These are phyloP conservation scores for Mycena vitilis DNA, from an alignment of 768 basidiomycete species.

Conservation along the genomic window DNA sequence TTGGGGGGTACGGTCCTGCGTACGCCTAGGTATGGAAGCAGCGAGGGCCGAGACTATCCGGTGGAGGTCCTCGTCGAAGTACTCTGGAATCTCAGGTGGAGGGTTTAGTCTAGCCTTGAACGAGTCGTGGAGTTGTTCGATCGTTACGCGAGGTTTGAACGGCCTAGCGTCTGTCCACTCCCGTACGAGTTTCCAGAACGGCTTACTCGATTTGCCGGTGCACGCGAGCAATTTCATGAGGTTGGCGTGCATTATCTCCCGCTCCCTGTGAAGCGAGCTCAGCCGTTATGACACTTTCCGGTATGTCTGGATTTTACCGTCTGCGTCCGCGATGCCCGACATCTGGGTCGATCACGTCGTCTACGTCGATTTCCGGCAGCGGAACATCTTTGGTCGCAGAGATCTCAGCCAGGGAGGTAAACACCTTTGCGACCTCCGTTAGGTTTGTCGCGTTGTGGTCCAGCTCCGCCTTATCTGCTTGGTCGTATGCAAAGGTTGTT, in stretches of 20 bases:
- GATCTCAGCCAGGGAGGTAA: neutral
- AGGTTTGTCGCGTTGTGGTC: neutral
- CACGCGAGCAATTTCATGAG: neutral
- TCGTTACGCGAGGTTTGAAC: neutral
- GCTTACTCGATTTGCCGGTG: neutral
- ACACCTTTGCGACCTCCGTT: neutral
- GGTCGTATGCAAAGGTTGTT: neutral
- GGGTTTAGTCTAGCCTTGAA: conserved; percentile 7
- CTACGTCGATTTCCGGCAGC: neutral
- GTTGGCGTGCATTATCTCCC: neutral
- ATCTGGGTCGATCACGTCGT: neutral
- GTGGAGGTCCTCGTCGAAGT: conserved; percentile 5
- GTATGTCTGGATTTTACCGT: neutral
- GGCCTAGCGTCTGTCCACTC: neutral
- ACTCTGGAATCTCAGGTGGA: neutral
- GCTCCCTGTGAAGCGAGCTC: neutral
- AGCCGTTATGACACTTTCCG: too few species aligned
- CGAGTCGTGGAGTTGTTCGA: conserved; percentile 5
- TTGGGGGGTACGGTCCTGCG: neutral
- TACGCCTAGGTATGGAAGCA: neutral
- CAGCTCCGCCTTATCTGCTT: too few species aligned
- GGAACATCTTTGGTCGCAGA: neutral
- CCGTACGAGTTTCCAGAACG: neutral
- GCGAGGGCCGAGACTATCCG: neutral
- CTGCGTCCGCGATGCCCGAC: neutral